Evolutionary conservation across 768 basidiomycete species (phyloP), one percentile per base, ranked within the genome.

Genomic region (Rhodotorula taiwanensis): DNA sequence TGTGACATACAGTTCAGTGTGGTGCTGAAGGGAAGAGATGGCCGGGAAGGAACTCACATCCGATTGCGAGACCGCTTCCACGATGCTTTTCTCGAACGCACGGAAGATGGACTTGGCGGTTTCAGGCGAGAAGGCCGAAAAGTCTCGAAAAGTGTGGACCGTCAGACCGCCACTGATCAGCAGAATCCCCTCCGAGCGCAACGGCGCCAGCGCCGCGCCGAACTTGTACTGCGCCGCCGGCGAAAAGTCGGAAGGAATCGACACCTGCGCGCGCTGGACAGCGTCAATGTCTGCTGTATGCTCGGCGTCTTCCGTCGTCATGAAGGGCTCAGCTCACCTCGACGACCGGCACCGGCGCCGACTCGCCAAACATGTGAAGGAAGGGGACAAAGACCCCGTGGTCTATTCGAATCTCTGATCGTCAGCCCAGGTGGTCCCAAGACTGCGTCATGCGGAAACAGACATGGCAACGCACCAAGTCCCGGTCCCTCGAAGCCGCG

Each of bases 341-440:
- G 25, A 88, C 81, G 70, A 89, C 80, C 4, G 88, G 88, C 23
- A 89, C 76, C 9, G 84, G 81, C 51, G 60, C 42, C 1, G 28
- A 2, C n/a, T 67, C 61, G n/a, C 45, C 54, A 70, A 89, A 88
- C 87, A 89, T 89, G 62, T 85, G 73, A 49, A 80, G 78, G 79
- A 89, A 87, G 4, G 88, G 88, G 18, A 89, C 78, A 73, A 88
- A 89, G 49, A 88, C 86, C 28, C 87, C 88, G 70, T 88, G 86
- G 71, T 88, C 86, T 64, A 42, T 21, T 21, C 16, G n/a, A 8
- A 3, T 27, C 30, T n/a, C 8, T 10, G 11, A 23, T 20, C 30
- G 13, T 15, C 21, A 47, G 23, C 7, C 41, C 6, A 2, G 16
- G 2, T 33, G n/a, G n/a, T n/a, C n/a, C n/a, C 10, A 18, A 15